Percentiles rank a stretch among this genome's conserved stretches.
These are phyloP conservation scores for Digitaria exilis DNA, from an alignment of 202 grass and related monocot species.

Conservation along the genomic window DNA sequence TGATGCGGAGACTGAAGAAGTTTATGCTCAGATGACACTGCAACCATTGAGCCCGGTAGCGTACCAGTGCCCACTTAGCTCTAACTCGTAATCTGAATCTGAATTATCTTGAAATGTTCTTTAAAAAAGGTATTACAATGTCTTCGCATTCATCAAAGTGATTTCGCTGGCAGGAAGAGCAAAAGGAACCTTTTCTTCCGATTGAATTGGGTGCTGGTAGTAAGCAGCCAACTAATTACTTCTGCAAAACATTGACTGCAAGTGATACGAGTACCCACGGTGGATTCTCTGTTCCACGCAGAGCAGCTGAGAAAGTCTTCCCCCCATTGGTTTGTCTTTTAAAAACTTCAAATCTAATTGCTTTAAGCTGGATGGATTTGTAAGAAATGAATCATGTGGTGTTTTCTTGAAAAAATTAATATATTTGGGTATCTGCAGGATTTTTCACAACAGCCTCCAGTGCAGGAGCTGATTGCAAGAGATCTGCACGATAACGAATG, in stretches of 20 bases:
- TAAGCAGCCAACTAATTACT: conserved; percentile 98
- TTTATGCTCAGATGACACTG: conserved; percentile 97
- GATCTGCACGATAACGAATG: conserved; percentile 97
- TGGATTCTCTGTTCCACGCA: conserved; percentile 91
- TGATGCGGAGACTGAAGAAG: conserved; percentile 96
- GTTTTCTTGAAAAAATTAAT: conserved; percentile 25
- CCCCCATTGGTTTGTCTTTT: conserved; percentile 70
- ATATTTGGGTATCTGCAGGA: conserved; percentile 50
- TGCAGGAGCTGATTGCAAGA: conserved; percentile 83
- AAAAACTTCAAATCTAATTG: background rate
- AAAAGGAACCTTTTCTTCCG: conserved; percentile 90
- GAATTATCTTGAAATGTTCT: background rate
- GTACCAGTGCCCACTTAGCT: conserved; percentile 3
- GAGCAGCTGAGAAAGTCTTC: conserved; percentile 99
- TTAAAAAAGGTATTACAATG: background rate
- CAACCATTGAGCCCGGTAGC: conserved; percentile 87
- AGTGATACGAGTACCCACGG: conserved; percentile 99
- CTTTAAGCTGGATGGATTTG: conserved; percentile 30
- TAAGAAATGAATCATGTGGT: background rate
- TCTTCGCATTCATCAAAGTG: conserved; percentile 29
- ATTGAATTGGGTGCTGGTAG: conserved; percentile 75
- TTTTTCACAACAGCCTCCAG: conserved; percentile 90
- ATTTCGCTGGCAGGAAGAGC: conserved; percentile 67
- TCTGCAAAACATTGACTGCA: conserved; percentile 97
- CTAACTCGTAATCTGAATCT: conserved; percentile 19